Evolutionary conservation across 257 asterid species (phyloP), one percentile per base, ranked within the genome.

Genomic region (Perilla frutescens): DNA sequence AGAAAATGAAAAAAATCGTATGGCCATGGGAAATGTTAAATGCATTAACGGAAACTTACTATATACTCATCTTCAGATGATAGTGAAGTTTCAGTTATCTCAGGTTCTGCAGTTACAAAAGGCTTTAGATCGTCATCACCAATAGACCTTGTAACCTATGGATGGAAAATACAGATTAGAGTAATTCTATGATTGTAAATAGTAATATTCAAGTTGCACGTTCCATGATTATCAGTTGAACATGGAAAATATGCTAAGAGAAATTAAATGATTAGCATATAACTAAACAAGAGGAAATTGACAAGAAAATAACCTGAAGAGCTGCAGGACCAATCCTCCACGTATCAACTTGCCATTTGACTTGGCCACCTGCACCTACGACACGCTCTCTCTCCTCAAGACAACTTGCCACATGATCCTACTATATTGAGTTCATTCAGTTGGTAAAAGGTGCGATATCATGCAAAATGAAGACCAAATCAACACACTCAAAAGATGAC

Each of bases 81-180:
- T 26, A 91, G 84, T 56, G 75, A 61, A 13, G 89, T 92, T 70
- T 85, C 93, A 10, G 90, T 86, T 67, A 91, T 88, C 89, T 95
- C 99, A 69, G 99, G 98, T 83, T 95, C 97, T 0, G 97, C 98
- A 71, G 93, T 91, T 78, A 95, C 98, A 82, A 80, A 88, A 69
- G 99, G 98, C 90, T 95, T 95, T 44, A 95, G 87, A 85, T 95
- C 99, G 79, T 87, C 98, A 77, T 95, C 99, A 3, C 99, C 99
- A 44, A 91, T 95, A 49, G 99, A 92, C 68, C 99, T 84, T 10
- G 99, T 92, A 68, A 95, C 98, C 99, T 94, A 76, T 67, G 70
- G 58, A 73, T 67, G 39, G 47, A 45, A 54, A 1, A 69, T 36
- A 48, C 12, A 55, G 14, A n/a, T 9, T 51, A 62, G 26, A 50